Base-by-base conservation (phyloP, 176 grass and related monocot species). In the Thinopyrum elongatum region DNA sequence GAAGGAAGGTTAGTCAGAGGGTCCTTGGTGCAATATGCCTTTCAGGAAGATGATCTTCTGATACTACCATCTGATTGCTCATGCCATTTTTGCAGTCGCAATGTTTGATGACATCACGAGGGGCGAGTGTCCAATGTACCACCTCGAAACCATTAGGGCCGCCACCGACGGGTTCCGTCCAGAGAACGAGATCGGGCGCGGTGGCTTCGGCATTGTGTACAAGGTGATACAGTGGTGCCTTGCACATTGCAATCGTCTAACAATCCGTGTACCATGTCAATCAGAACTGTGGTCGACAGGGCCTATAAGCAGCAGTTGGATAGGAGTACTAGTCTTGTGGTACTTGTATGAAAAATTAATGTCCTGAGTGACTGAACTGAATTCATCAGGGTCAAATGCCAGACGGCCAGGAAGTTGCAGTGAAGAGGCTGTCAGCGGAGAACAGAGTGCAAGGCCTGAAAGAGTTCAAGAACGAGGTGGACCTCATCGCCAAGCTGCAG, bases 401-500 rank as follows among this genome's bases (percentile, higher is more conserved):
- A 51, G 69, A 88, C 28, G 91, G 94, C 0, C 91, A 93, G 69
- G 80, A 91, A 31, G 79, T 95, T 3, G 91, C 91, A 1, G 93
- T 95, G 19, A 95, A 91, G 83, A 86, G 84, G 78, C 88, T 95
- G 1, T 87, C 86, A 0, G 14, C 74, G 17, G 62, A 88, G 28
- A 80, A 72, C 88, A 75, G 73, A 36, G 70, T 59, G n/a, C 89
- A 88, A 65, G 81, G 89, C 11, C 38, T 83, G 33, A 85, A 83
- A n/a, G 94, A 95, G 81, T 95, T 95, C 80, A 93, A 84, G 68
- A 95, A 89, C 69, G 94, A 95, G 84, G 91, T 95, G 16, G 55
- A 74, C 23, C 30, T 91, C 28, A 89, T 95, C 36, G 88, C 91
- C 1, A 93, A 89, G 38, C 86, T 95, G 74, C 94, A 93, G 39